These are phyloP conservation scores for Cyclotella baltica DNA, from an alignment of 108 stramenopile species.

Conservation along the genomic window DNA sequence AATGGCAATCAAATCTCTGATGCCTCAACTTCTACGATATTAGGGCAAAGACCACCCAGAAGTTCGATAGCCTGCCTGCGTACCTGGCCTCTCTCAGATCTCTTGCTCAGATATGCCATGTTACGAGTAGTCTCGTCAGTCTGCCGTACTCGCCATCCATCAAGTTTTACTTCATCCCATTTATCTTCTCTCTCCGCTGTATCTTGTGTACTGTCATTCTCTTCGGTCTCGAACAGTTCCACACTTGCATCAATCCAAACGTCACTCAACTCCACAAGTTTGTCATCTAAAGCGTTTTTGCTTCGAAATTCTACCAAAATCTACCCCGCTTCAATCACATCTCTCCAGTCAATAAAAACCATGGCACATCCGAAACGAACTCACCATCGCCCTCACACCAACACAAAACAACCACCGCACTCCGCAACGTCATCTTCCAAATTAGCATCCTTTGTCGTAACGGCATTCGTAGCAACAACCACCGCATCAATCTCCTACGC, in stretches of 20 bases:
- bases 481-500: slow-evolving; percentile 42
- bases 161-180: background rate
- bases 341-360: background rate
- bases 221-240: background rate
- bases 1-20: too few species aligned
- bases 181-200: background rate
- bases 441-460: slow-evolving; percentile 31
- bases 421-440: background rate
- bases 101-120: slow-evolving; percentile 3
- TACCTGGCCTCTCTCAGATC: too few species aligned
- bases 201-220: background rate
- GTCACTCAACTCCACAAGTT: background rate
- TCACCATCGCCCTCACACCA: background rate
- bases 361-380: background rate
- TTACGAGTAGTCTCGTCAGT: slow-evolving; percentile 13
- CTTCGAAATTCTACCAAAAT: too few species aligned
- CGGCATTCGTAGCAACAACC: slow-evolving; percentile 38
- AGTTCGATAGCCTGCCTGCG: too few species aligned
- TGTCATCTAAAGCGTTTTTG: background rate
- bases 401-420: background rate
- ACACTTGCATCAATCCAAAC: background rate
- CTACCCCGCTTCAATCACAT: background rate
- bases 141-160: background rate
- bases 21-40: too few species aligned
- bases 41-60: too few species aligned